phyloP scores from a whole-genome alignment of 2,329 filamentous ascomycete genomes.

The Xylaria sp. region DNA sequence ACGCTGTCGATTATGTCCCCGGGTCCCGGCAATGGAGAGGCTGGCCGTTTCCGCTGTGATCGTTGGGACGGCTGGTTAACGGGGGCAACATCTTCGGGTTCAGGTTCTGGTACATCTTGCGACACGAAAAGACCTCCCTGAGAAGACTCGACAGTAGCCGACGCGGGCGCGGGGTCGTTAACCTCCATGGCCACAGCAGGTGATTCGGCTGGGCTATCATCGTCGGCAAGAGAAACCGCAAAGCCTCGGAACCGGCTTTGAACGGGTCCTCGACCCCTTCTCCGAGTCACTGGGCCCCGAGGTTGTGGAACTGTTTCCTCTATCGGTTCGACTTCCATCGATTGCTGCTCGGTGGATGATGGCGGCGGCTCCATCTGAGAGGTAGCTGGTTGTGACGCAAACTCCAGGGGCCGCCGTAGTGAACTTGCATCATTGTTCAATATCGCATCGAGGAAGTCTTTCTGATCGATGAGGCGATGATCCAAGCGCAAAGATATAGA shows the following conservation, averaged over 20 bases:
- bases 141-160: constrained; percentile 48
- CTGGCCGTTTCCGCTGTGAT: constrained; percentile 58
- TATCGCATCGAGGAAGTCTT: constrained; percentile 91
- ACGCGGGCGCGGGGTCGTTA: constrained; percentile 9
- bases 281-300: constrained; percentile 38
- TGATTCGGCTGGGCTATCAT: constrained; percentile 49
- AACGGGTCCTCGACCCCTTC: constrained; percentile 54
- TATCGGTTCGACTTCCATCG: constrained; percentile 45
- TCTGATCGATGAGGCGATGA: constrained; percentile 86
- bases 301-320: constrained; percentile 26
- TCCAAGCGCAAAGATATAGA: constrained; percentile 77
- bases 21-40: constrained; percentile 53
- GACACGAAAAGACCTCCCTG: constrained; percentile 66
- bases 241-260: constrained; percentile 78
- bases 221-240: constrained; percentile 54
- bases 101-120: constrained; percentile 53
- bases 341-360: constrained; percentile 30
- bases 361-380: constrained; percentile 41
- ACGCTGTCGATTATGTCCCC: constrained; percentile 75
- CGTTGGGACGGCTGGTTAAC: constrained; percentile 33
- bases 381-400: constrained; percentile 51
- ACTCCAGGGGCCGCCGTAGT: constrained; percentile 74
- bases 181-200: constrained; percentile 26
- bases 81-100: constrained; percentile 37
- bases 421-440: constrained; percentile 79